Conservation (phyloP, 108 stramenopile genomes). For the Fragilaria crotonensis region DNA sequence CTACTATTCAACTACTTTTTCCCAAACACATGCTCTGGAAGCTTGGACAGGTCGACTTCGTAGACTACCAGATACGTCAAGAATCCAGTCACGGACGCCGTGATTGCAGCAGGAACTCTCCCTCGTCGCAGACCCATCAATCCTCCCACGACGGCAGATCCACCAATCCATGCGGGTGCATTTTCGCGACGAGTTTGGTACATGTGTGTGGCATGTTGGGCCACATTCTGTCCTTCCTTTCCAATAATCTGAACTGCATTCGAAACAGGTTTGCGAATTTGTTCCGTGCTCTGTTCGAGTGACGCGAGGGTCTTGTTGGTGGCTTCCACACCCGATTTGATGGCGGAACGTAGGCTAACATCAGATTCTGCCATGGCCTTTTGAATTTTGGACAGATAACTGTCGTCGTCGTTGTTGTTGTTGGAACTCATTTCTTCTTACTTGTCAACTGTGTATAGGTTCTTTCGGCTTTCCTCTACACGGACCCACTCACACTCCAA, state of each 20-base stretch:
- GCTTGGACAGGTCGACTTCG: slow-evolving; percentile 7
- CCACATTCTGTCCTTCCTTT: background rate
- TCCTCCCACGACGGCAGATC: slow-evolving; percentile 13
- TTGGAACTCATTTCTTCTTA: too few species aligned
- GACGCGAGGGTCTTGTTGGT: slow-evolving; percentile 6
- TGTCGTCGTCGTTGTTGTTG: too few species aligned
- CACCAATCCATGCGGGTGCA: slow-evolving; percentile 22
- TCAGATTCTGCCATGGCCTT: too few species aligned
- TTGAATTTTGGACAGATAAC: too few species aligned
- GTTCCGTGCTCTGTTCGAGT: slow-evolving; percentile 3
- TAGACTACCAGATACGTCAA: slow-evolving; percentile 32
- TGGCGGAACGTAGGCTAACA: slow-evolving; percentile 2
- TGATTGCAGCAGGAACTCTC: slow-evolving; percentile 16
- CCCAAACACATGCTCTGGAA: background rate
- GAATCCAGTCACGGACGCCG: slow-evolving; percentile 16
- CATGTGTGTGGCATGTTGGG: slow-evolving; percentile 3
- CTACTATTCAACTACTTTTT: slow-evolving; percentile 1
- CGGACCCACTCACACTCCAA: too few species aligned
- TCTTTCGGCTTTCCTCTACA: too few species aligned
- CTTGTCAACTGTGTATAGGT: too few species aligned
- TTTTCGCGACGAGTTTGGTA: slow-evolving; percentile 28
- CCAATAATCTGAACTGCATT: slow-evolving; percentile 1
- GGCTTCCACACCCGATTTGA: slow-evolving; percentile 9
- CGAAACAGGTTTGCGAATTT: slow-evolving; percentile 5
- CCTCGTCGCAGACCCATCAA: slow-evolving; percentile 21